Base-by-base conservation (phyloP, 2,329 filamentous ascomycete species). In the Delphinella strobiligena region DNA sequence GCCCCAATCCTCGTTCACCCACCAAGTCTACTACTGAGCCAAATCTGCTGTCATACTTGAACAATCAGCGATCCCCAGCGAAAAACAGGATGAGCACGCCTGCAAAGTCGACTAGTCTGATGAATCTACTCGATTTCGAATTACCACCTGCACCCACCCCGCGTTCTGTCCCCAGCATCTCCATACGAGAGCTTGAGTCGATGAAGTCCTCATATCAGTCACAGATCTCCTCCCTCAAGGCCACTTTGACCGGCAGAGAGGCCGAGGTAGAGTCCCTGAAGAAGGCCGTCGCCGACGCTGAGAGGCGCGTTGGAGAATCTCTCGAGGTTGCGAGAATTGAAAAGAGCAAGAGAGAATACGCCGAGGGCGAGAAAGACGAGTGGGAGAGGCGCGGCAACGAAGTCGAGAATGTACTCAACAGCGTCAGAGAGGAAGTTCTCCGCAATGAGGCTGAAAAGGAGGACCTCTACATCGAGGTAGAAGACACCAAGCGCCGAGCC, bases 131-230 rank as follows among this genome's bases (percentile, higher is more conserved):
- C 34, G 86, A 93, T 60, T 91, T 93, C 55, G 91, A 96, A 52
- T 82, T 96, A 8, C 87, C 88, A n/a, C 86, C 89, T 0, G 78
- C 87, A 49, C 87, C 89, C 2, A 96, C 91, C 1, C 91, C 91
- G 11, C 79, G 89, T 45, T 94, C 86, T 40, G 75, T 96, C 29
- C 91, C 91, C 0, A 85, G 81, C 7, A 82, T 96, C 49, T 94
- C 88, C 2, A 84, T 91, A 2, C 78, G 91, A 24, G 91, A 98
- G 62, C 69, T 96, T 2, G 91, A 98, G 57, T 84, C 82, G 11
- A 70, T 96, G 44, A 96, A 96, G 59, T 95, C 88, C 0, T 75
- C 74, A 17, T 93, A 93, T 52, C 71, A 93, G 37, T 93, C 88
- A 0, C 85, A 96, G 56, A 93, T 98, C 44, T 93, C 86, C 46